Evolutionary conservation across 2,329 filamentous ascomycete species (phyloP).

Genomic region (Stemphylium beticola): DNA sequence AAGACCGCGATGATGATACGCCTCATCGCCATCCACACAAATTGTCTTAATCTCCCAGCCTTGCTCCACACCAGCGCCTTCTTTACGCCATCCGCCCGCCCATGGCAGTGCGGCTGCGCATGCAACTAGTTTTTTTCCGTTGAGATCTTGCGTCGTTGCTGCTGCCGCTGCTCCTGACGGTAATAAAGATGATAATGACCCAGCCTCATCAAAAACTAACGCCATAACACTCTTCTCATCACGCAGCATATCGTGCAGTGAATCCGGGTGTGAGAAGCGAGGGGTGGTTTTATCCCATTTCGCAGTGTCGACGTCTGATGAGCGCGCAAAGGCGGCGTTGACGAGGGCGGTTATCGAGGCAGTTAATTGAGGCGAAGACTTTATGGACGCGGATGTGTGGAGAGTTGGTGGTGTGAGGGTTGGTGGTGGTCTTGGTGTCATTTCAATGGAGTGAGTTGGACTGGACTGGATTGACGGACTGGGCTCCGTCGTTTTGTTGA

Average conservation of each 20-base stretch:
- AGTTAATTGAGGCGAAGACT: constrained; percentile 13
- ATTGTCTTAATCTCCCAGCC: constrained; percentile 41
- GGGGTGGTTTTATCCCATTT: constrained; percentile 23
- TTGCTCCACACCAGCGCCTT: constrained; percentile 21
- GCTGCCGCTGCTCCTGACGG: no score
- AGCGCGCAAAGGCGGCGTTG: constrained; percentile 31
- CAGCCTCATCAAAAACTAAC: constrained; percentile 23
- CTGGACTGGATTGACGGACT: not conserved
- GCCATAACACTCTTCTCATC: constrained; percentile 18
- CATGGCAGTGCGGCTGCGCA: constrained; percentile 32
- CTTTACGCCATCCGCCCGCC: constrained; percentile 28
- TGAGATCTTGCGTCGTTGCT: not conserved
- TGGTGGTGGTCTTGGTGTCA: not conserved
- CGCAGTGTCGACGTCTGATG: constrained; percentile 8
- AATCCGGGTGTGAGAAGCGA: constrained; percentile 22
- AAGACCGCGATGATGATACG: constrained; percentile 28
- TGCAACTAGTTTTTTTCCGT: constrained; percentile 23
- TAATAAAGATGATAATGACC: no score
- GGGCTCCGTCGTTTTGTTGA: not conserved
- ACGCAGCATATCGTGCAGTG: constrained; percentile 21
- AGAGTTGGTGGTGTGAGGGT: constrained; percentile 18
- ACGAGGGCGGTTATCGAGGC: constrained; percentile 19
- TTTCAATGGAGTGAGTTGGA: not conserved
- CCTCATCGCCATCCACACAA: constrained; percentile 23
- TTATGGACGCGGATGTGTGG: constrained; percentile 14